Conservation (phyloP, 2,329 filamentous ascomycete genomes). For the Tothia fuscella region DNA sequence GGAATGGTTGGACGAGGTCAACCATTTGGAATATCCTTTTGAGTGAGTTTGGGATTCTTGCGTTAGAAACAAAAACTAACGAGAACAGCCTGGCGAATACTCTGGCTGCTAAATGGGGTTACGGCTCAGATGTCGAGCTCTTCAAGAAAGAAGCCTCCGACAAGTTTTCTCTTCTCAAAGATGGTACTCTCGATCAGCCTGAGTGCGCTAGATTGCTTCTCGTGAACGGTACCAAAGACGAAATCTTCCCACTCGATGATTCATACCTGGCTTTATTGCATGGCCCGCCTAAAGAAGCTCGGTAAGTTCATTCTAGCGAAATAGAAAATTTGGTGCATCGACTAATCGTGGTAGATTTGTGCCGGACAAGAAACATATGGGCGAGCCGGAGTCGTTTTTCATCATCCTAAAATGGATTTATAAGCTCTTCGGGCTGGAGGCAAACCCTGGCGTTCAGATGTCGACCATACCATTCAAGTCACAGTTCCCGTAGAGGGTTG, state of each 20-base stretch:
- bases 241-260: constrained; percentile 52
- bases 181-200: constrained; percentile 41
- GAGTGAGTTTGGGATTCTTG: constrained; percentile 25
- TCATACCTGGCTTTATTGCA: constrained; percentile 43
- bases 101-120: constrained; percentile 37
- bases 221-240: constrained; percentile 47
- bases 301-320: constrained; percentile 13
- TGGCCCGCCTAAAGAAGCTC: constrained; percentile 41
- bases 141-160: constrained; percentile 36
- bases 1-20: constrained; percentile 42
- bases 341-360: constrained; percentile 25
- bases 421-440: constrained; percentile 33
- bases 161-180: constrained; percentile 43
- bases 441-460: constrained; percentile 31
- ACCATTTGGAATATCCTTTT: constrained; percentile 48
- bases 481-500: constrained; percentile 23
- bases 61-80: background rate
- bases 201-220: constrained; percentile 39
- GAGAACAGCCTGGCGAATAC: constrained; percentile 31
- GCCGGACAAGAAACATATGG: constrained; percentile 35
- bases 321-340: background rate
- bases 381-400: constrained; percentile 37
- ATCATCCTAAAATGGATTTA: constrained; percentile 39
- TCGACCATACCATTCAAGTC: constrained; percentile 35
- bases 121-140: constrained; percentile 22